phyloP scores from a whole-genome alignment of 2,329 filamentous ascomycete species.

The Colletotrichum nymphaeae region DNA sequence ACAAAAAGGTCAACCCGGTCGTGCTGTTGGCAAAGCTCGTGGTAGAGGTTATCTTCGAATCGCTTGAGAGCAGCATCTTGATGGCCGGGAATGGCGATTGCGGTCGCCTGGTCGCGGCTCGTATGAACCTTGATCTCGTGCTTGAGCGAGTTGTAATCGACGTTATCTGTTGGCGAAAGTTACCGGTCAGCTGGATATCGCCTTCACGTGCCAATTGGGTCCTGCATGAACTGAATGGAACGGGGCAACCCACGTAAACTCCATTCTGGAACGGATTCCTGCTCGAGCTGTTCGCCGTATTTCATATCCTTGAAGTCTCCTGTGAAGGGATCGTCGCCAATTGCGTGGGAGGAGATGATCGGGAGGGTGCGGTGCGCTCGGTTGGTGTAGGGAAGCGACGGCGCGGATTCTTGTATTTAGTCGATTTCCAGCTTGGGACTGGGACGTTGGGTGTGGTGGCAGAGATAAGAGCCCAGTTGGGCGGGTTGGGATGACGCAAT shows the following conservation, averaged over 20 bases:
- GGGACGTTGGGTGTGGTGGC: background rate
- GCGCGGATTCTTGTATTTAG: constrained; percentile 30
- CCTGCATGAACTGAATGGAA: background rate
- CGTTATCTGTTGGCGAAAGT: constrained; percentile 70
- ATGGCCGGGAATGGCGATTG: constrained; percentile 80
- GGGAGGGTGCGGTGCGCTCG: constrained; percentile 1
- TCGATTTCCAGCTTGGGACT: constrained; percentile 18
- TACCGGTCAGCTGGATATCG: constrained; percentile 3
- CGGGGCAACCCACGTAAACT: constrained; percentile 68
- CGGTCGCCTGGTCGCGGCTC: constrained; percentile 74
- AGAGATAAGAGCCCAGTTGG: constrained; percentile 23
- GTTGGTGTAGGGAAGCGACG: background rate
- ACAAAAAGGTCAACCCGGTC: constrained; percentile 84
- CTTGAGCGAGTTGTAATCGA: constrained; percentile 91
- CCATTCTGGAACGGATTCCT: constrained; percentile 85
- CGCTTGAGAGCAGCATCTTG: constrained; percentile 66
- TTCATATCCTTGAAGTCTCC: constrained; percentile 65
- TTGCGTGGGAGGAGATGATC: constrained; percentile 4
- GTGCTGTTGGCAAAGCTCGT: constrained; percentile 79
- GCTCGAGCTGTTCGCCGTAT: constrained; percentile 79
- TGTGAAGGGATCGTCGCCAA: constrained; percentile 20
- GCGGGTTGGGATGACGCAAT: constrained; percentile 32
- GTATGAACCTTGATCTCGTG: constrained; percentile 86
- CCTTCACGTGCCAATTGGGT: constrained; percentile 12
- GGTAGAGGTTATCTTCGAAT: constrained; percentile 79